Conservation (phyloP, 1,284 basidiomycete genomes). For the Cutaneotrichosporon sp. region DNA sequence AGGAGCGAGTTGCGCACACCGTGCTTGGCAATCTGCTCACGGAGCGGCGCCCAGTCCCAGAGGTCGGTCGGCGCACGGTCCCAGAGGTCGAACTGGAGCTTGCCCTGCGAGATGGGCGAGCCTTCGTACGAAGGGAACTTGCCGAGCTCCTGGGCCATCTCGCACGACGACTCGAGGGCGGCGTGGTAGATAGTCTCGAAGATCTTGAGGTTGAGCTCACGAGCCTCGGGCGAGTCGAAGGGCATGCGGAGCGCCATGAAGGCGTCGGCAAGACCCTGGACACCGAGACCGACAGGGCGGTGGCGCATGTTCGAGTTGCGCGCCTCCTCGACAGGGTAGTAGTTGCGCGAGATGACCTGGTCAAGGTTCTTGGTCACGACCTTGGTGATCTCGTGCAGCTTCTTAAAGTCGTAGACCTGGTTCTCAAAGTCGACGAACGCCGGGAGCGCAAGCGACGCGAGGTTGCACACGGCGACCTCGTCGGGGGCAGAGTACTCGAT, state of each 20-base stretch:
- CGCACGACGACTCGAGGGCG: conserved; percentile 84
- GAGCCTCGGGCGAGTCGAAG: conserved; percentile 86
- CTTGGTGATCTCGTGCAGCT: conserved; percentile 90
- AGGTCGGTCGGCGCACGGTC: conserved; percentile 83
- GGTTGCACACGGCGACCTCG: conserved; percentile 97
- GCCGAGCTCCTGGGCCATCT: conserved; percentile 76
- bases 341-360: conserved; percentile 46
- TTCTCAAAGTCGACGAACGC: conserved; percentile 63
- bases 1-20: conserved; percentile 94
- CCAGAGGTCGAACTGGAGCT: conserved; percentile 95
- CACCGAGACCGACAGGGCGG: conserved; percentile 95
- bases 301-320: conserved; percentile 93
- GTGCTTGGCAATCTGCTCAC: conserved; percentile 77
- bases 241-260: conserved; percentile 97
- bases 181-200: conserved; percentile 99
- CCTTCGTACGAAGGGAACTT: conserved; percentile 89
- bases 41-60: conserved; percentile 91
- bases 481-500: conserved; percentile 98
- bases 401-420: conserved; percentile 77
- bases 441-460: conserved; percentile 94
- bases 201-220: conserved; percentile 87
- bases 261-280: conserved; percentile 95
- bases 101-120: conserved; percentile 80
- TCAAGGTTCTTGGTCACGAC: conserved; percentile 91
- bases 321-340: conserved; percentile 88